phyloP scores from a whole-genome alignment of 2,329 filamentous ascomycete species.

The Cladosporium halotolerans region DNA sequence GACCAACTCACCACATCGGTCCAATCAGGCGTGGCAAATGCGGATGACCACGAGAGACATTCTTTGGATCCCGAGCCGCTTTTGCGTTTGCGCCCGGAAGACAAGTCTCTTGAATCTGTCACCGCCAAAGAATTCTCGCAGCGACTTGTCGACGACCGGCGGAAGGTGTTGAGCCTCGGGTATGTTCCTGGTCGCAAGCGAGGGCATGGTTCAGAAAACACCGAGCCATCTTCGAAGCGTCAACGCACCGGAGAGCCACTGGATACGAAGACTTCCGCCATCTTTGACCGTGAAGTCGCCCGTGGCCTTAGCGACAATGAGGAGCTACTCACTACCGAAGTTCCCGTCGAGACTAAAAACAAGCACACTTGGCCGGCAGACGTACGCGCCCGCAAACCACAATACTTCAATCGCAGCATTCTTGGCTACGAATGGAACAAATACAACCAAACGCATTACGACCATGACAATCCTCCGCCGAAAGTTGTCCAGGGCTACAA shows the following conservation, averaged over 20 bases:
- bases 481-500: constrained; percentile 99
- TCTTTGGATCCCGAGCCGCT: constrained; percentile 59
- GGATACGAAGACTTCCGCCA: constrained; percentile 4
- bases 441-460: constrained; percentile 99
- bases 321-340: constrained; percentile 89
- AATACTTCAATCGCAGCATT: constrained; percentile 95
- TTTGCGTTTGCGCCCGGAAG: constrained; percentile 57
- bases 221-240: constrained; percentile 21
- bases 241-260: constrained; percentile 19
- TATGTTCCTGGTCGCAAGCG: constrained; percentile 57
- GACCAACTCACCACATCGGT: constrained; percentile 20
- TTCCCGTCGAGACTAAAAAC: constrained; percentile 59
- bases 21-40: not conserved
- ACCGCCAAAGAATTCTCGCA: constrained; percentile 55
- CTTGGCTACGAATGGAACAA: constrained; percentile 99
- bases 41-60: constrained; percentile 16
- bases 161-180: constrained; percentile 57
- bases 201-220: constrained; percentile 1
- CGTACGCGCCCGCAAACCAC: constrained; percentile 75
- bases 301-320: constrained; percentile 88
- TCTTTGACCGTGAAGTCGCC: constrained; percentile 74
- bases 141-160: constrained; percentile 52
- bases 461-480: constrained; percentile 93
- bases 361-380: constrained; percentile 50
- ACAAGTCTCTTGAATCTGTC: constrained; percentile 53